phyloP scores from a whole-genome alignment of 805 yeast species.

The Teunomyces kruisii region DNA sequence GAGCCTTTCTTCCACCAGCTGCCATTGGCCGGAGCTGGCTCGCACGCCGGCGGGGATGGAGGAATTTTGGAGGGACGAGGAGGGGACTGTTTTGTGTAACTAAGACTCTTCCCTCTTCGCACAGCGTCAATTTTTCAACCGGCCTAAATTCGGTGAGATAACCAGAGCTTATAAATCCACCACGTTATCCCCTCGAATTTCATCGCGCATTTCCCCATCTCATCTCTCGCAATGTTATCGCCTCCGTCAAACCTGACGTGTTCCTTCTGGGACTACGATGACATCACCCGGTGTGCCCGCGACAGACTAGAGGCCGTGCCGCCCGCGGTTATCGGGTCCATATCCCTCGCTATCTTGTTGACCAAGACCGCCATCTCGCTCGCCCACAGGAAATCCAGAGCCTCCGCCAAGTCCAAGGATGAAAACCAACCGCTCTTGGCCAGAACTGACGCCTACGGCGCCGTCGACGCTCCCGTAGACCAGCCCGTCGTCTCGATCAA shows the following conservation, averaged over 20 bases:
- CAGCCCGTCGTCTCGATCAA: conserved; percentile 32
- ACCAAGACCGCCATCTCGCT: conserved; percentile 18
- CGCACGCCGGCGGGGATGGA: no score
- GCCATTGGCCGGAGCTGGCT: no score
- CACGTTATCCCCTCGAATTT: neutral
- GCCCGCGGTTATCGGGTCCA: conserved; percentile 29
- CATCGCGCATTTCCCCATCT: neutral
- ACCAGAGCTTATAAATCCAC: neutral
- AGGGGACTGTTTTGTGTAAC: neutral
- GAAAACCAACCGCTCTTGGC: conserved; percentile 38
- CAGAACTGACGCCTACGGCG: conserved; percentile 30
- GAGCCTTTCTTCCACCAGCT: no score
- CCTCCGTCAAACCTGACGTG: conserved; percentile 10
- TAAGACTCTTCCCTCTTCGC: neutral
- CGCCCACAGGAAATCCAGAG: conserved; percentile 4
- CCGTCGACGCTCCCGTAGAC: conserved; percentile 12
- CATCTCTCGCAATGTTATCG: neutral
- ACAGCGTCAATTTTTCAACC: neutral
- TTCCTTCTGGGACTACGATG: conserved; percentile 59
- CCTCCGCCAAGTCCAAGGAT: neutral
- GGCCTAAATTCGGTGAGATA: neutral
- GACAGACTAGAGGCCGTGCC: conserved; percentile 37
- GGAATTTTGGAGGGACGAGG: no score
- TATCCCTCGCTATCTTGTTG: conserved; percentile 27
- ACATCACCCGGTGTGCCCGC: conserved; percentile 54